Conservation (phyloP, 192 early-diverging fungal genomes). For the Entrophospora sp. region DNA sequence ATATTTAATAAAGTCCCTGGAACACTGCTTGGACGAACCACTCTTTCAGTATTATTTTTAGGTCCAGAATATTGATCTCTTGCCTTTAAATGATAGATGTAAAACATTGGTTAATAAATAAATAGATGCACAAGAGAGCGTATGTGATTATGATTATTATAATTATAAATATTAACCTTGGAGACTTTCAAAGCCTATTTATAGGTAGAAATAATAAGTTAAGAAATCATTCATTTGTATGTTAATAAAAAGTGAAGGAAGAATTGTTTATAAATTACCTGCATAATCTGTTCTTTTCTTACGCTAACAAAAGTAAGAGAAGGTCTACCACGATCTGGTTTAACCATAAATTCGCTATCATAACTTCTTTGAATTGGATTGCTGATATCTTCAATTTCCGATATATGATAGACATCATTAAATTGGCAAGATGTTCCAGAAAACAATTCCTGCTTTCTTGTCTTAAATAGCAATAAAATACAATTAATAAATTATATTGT, state of each 20-base stretch:
- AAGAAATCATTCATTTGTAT: too few relatives aligned
- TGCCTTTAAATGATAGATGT: conserved; percentile 35
- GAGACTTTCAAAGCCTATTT: too few relatives aligned
- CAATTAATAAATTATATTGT: background rate
- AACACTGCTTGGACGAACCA: conserved; percentile 78
- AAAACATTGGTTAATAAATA: too few relatives aligned
- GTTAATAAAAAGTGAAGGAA: too few relatives aligned
- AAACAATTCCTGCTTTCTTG: conserved; percentile 68
- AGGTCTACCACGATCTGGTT: conserved; percentile 59
- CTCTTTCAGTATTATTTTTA: conserved; percentile 53
- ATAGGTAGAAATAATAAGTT: too few relatives aligned
- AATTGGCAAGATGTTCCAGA: conserved; percentile 59
- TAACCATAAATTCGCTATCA: conserved; percentile 68
- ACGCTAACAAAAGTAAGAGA: conserved; percentile 62
- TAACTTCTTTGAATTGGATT: conserved; percentile 46
- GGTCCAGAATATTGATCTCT: conserved; percentile 62
- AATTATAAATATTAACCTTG: too few relatives aligned
- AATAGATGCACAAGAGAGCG: too few relatives aligned
- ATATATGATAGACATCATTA: conserved; percentile 83
- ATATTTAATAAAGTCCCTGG: conserved; percentile 89
- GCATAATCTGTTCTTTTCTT: conserved; percentile 58
- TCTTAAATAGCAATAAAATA: conserved; percentile 20
- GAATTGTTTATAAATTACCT: too few relatives aligned
- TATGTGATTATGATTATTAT: too few relatives aligned
- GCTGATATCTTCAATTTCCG: conserved; percentile 66